A percentile compares a stretch with the other conserved stretches of the same genome.
These are phyloP conservation scores for Phytophthora palmivora DNA, from an alignment of 352 stramenopile genomes.

Conservation along the genomic window DNA sequence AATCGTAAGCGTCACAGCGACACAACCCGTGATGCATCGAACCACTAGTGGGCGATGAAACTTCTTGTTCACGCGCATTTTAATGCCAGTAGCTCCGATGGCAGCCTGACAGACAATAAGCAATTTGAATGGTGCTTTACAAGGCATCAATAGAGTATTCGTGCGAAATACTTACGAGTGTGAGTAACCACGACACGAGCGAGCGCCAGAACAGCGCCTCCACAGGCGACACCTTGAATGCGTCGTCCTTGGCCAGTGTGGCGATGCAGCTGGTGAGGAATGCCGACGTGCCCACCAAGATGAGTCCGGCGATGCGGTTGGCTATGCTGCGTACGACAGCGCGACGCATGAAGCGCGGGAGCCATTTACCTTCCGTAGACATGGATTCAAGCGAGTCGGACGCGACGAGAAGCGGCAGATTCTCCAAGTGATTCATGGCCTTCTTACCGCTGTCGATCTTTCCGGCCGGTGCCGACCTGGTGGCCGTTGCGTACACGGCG, in stretches of 20 bases:
- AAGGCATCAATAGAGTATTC: neutral
- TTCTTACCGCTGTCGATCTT: slow-evolving; percentile 47
- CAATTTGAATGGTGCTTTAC: neutral
- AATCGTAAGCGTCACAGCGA: slow-evolving; percentile 53
- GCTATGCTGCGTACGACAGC: slow-evolving; percentile 33
- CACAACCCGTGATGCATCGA: slow-evolving; percentile 53
- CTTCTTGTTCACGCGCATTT: slow-evolving; percentile 46
- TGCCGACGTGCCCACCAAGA: slow-evolving; percentile 59
- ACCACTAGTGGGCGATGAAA: slow-evolving; percentile 44
- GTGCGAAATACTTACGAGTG: slow-evolving; percentile 38
- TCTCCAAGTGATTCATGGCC: slow-evolving; percentile 49
- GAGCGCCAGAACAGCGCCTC: slow-evolving; percentile 78
- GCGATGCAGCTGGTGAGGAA: slow-evolving; percentile 69
- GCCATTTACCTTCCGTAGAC: slow-evolving; percentile 35
- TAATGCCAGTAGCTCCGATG: slow-evolving; percentile 35
- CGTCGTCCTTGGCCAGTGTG: slow-evolving; percentile 61
- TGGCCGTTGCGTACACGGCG: slow-evolving; percentile 31
- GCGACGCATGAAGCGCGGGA: slow-evolving; percentile 42
- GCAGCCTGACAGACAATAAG: slow-evolving; percentile 37
- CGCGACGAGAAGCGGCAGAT: slow-evolving; percentile 47
- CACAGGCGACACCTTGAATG: slow-evolving; percentile 58
- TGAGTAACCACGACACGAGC: slow-evolving; percentile 59
- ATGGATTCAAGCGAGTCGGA: slow-evolving; percentile 35
- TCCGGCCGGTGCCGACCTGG: slow-evolving; percentile 20
- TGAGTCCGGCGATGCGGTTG: slow-evolving; percentile 40